phyloP scores from a whole-genome alignment of 768 basidiomycete species.

The Hysterangium stoloniferum region DNA sequence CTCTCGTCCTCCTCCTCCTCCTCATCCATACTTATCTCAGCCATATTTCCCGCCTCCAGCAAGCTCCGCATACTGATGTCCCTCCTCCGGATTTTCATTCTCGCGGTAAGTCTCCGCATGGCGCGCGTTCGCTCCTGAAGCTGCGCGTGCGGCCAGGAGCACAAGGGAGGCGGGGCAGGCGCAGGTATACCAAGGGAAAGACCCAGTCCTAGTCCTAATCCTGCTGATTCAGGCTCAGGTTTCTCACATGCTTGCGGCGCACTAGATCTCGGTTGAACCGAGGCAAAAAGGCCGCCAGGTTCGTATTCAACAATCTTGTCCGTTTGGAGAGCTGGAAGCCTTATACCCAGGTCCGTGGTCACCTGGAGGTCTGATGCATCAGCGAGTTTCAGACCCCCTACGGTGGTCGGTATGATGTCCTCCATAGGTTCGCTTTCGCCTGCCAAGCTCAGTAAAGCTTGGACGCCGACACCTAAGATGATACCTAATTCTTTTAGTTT shows the following conservation, averaged over 20 bases:
- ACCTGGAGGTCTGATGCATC: background rate
- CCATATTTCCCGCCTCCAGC: constrained; percentile 3
- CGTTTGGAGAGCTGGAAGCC: background rate
- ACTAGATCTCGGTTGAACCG: background rate
- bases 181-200: background rate
- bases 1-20: background rate
- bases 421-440: background rate
- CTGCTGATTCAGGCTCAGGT: background rate
- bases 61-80: constrained; percentile 4
- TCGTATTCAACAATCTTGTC: too few species aligned
- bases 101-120: background rate
- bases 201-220: background rate
- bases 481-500: background rate
- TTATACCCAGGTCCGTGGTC: constrained; percentile 7
- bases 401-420: background rate
- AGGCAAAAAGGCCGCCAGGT: too few species aligned
- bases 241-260: background rate
- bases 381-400: background rate
- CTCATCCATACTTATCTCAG: too few species aligned
- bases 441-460: background rate
- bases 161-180: background rate
- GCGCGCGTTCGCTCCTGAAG: background rate
- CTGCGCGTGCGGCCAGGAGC: too few species aligned
- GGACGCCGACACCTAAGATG: background rate
- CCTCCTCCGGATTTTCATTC: constrained; percentile 3